These are phyloP conservation scores for Populus ilicifolia DNA, from an alignment of 345 rosid genomes.

Conservation along the genomic window DNA sequence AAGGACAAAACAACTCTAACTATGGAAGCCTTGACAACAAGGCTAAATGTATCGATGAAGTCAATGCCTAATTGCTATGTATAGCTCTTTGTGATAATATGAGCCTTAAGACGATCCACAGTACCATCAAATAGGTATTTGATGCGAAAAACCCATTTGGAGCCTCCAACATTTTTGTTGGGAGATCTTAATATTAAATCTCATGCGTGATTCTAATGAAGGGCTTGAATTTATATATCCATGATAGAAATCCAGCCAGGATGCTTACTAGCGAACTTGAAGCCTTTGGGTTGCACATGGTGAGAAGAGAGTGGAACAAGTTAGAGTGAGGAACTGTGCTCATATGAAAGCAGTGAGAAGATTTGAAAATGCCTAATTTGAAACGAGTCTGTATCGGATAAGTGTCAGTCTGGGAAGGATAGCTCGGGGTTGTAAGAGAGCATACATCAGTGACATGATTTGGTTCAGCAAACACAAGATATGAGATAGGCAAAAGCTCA, in stretches of 20 bases:
- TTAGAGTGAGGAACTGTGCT: too few relatives aligned
- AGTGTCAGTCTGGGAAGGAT: too few relatives aligned
- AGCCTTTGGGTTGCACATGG: neutral
- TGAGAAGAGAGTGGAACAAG: too few relatives aligned
- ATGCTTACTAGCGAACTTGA: conserved; percentile 9
- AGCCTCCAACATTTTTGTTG: conserved; percentile 4
- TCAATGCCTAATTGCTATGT: conserved; percentile 3
- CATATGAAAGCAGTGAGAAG: too few relatives aligned
- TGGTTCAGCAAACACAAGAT: too few relatives aligned
- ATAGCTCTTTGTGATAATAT: neutral
- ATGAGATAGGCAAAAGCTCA: too few relatives aligned
- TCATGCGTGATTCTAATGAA: neutral
- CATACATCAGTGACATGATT: neutral
- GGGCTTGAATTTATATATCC: conserved; percentile 12
- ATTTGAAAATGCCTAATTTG: too few relatives aligned
- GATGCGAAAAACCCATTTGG: conserved; percentile 15
- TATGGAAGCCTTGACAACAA: conserved; percentile 14
- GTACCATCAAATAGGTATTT: conserved; percentile 1
- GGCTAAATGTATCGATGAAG: conserved; percentile 12
- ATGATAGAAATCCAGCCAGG: conserved; percentile 3
- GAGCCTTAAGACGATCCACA: neutral
- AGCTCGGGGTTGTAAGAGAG: neutral
- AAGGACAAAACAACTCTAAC: neutral
- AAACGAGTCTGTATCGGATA: neutral
- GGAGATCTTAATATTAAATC: conserved; percentile 1